phyloP scores from a whole-genome alignment of 2,329 filamentous ascomycete species.

The Penicillium concentricum region DNA sequence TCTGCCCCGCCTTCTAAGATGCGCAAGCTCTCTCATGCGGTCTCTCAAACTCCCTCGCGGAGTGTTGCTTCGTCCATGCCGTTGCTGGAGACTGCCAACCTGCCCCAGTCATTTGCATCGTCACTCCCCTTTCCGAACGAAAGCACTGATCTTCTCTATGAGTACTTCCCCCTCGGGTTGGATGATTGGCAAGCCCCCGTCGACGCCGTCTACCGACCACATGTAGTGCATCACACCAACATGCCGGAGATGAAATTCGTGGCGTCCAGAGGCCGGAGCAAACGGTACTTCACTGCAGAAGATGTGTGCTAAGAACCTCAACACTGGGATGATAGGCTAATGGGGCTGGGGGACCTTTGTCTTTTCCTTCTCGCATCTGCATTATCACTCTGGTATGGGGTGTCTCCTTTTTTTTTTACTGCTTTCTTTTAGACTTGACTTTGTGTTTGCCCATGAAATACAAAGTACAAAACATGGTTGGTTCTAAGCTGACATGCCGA shows the following conservation, averaged over 20 bases:
- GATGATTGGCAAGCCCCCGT: constrained; percentile 92
- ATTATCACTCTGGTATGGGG: constrained; percentile 15
- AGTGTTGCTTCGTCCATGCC: constrained; percentile 35
- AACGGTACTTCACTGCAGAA: constrained; percentile 71
- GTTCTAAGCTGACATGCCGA: not conserved
- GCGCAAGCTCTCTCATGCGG: constrained; percentile 36
- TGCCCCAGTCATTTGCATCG: constrained; percentile 56
- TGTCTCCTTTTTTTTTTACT: constrained; percentile 4
- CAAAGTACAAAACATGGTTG: constrained; percentile 1
- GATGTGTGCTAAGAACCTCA: constrained; percentile 33
- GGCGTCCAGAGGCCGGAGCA: constrained; percentile 63
- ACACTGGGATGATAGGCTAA: not conserved
- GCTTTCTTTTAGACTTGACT: constrained; percentile 10
- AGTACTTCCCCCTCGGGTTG: constrained; percentile 88
- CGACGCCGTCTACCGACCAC: constrained; percentile 84
- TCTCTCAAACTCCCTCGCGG: constrained; percentile 30
- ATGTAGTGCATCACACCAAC: constrained; percentile 85
- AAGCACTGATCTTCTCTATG: constrained; percentile 80
- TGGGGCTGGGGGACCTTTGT: constrained; percentile 10
- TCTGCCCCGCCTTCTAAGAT: constrained; percentile 40
- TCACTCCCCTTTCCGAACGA: constrained; percentile 55
- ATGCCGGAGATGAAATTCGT: constrained; percentile 70
- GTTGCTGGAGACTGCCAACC: constrained; percentile 31
- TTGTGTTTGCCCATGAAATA: constrained; percentile 1
- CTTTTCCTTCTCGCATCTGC: constrained; percentile 18